Evolutionary conservation across 2,329 filamentous ascomycete genomes (phyloP).

Genomic region (Fusarium denticulatum): DNA sequence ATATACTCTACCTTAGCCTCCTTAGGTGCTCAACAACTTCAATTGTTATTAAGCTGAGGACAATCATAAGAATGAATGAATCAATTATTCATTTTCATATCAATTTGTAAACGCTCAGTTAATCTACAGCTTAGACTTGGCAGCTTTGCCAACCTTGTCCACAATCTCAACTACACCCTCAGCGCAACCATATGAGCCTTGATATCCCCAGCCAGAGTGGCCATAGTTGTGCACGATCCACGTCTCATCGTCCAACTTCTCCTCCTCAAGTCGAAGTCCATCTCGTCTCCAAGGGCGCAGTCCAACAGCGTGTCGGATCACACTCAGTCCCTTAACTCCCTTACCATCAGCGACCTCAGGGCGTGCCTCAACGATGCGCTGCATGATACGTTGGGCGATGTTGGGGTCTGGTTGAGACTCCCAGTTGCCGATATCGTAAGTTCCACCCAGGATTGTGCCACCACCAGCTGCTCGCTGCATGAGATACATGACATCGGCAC

Average conservation of each 20-base stretch:
- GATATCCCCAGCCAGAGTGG: conserved; percentile 81
- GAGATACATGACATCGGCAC: conserved; percentile 78
- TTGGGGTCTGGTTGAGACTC: conserved; percentile 81
- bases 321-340: conserved; percentile 76
- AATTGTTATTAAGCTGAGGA: neutral
- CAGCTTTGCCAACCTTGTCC: conserved; percentile 60
- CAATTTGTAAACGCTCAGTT: neutral
- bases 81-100: neutral
- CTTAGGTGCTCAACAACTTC: neutral
- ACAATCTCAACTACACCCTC: conserved; percentile 73
- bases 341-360: conserved; percentile 72
- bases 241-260: conserved; percentile 60
- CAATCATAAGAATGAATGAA: neutral
- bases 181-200: conserved; percentile 76
- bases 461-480: conserved; percentile 86
- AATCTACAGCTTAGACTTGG: conserved; percentile 45
- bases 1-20: neutral
- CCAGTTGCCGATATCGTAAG: conserved; percentile 82
- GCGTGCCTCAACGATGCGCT: conserved; percentile 72
- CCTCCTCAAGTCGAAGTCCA: conserved; percentile 78
- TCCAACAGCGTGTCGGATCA: conserved; percentile 85
- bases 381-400: conserved; percentile 85
- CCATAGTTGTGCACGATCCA: conserved; percentile 85
- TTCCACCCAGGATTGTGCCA: conserved; percentile 87
- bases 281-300: conserved; percentile 78